These are phyloP conservation scores for Cutaneotrichosporon cavernicola DNA, from an alignment of 1,284 basidiomycete species.

Conservation along the genomic window DNA sequence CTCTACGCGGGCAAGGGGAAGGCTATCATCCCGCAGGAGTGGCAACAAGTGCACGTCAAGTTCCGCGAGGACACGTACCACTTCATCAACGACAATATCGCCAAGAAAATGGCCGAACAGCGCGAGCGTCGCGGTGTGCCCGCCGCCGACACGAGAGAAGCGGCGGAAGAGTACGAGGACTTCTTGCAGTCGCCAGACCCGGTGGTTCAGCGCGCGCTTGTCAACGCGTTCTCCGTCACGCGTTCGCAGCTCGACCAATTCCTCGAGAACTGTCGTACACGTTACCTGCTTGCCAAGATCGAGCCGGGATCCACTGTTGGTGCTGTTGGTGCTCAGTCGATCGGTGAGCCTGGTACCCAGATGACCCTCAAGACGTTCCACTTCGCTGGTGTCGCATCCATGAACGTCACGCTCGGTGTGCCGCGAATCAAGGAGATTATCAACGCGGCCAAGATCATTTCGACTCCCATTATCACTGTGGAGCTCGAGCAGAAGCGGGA, in stretches of 20 bases:
- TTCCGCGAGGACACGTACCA: conserved; percentile 74
- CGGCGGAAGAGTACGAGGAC: conserved; percentile 60
- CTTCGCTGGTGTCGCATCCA: conserved; percentile 98
- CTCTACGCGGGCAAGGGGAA: conserved; percentile 14
- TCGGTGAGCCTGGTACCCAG: conserved; percentile 98
- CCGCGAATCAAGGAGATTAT: conserved; percentile 95
- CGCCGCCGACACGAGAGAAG: conserved; percentile 62
- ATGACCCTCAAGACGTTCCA: conserved; percentile 99
- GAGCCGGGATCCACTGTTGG: conserved; percentile 97
- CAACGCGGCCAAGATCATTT: conserved; percentile 95
- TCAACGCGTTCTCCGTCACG: conserved; percentile 90
- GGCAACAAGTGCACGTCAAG: conserved; percentile 64
- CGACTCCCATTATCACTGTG: conserved; percentile 97
- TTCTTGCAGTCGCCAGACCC: conserved; percentile 39
- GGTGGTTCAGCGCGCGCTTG: conserved; percentile 66
- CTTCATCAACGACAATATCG: conserved; percentile 72
- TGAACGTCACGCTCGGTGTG: conserved; percentile 99
- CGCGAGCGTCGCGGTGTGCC: conserved; percentile 80
- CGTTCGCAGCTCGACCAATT: conserved; percentile 74
- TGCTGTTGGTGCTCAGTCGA: conserved; percentile 97
- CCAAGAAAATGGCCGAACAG: conserved; percentile 65
- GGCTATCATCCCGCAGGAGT: conserved; percentile 37
- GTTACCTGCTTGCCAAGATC: conserved; percentile 90
- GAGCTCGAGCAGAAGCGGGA: conserved; percentile 80
- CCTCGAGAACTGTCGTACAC: conserved; percentile 82